Evolutionary conservation across 2,329 filamentous ascomycete species (phyloP), one percentile per base, ranked within the genome.

Genomic region (Myriosclerotinia curreyana): DNA sequence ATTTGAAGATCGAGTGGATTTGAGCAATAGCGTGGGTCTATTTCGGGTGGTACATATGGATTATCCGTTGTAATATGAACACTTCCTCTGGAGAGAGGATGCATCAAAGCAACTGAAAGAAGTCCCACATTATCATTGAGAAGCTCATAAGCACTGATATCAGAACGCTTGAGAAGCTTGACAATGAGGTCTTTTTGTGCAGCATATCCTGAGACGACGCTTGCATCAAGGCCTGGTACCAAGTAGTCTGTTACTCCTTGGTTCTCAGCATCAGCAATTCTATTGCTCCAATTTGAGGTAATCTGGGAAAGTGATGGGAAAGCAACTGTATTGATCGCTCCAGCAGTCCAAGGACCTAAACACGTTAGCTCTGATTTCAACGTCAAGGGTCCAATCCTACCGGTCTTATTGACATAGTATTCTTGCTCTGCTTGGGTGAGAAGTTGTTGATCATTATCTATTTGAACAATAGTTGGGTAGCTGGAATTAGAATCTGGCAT

Each of bases 51-150:
- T 3, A 76, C 76, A 12, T 74, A 72, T 12, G 77, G 71, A 38
- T 79, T 75, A 0, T 75, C 64, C 1, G 76, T 76, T 7, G 74
- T 71, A 66, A 87, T 83, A 74, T 88, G 85, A 58, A 85, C 80
- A 59, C 77, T 78, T 1, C 86, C 86, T 1, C 84, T 79, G 1
- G 82, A 83, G 71, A 85, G 82, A 0, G 86, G 74, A 64, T 79
- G 86, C 65, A 81, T 80, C 53, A 82, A 74, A 1, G 70, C 64
- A 25, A 71, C 66, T 46, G 69, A 67, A 31, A 70, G 65, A 48
- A 70, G 66, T 12, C 70, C 69, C 53, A 69, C 52, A 36, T 70
- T 70, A 51, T 71, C 64, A 25, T 68, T 69, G 49, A 71, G 60
- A 5, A 72, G 60, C 54, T 71, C 70, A n/a, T 67, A 72, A 1